These are phyloP conservation scores for Capsella bursapastoris DNA, from an alignment of 345 rosid species.

Conservation along the genomic window DNA sequence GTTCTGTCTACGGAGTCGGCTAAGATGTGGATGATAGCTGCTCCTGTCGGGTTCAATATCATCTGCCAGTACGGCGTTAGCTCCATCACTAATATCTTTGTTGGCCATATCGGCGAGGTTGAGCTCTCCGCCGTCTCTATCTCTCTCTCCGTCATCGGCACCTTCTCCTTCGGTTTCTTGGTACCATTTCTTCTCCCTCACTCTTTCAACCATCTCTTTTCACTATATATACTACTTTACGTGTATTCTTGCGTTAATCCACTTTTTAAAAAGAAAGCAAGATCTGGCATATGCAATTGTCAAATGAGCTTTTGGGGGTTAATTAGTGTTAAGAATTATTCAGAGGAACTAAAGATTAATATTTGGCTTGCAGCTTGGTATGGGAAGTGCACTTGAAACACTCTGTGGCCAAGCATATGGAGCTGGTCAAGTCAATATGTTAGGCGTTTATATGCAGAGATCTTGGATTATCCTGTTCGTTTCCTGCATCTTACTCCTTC, in stretches of 20 bases:
- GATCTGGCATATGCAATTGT: too few species aligned
- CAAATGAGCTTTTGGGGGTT: neutral
- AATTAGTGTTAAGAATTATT: neutral
- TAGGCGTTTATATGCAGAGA: constrained; percentile 83
- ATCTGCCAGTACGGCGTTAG: constrained; percentile 62
- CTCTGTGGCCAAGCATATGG: constrained; percentile 94
- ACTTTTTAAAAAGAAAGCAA: too few species aligned
- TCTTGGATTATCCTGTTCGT: constrained; percentile 68
- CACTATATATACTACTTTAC: too few species aligned
- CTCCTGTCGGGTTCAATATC: constrained; percentile 55
- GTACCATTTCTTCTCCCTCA: constrained; percentile 36
- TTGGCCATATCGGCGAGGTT: constrained; percentile 67
- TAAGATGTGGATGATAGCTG: constrained; percentile 70
- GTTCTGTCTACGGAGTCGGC: constrained; percentile 57
- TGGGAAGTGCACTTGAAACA: constrained; percentile 95
- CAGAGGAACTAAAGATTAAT: neutral
- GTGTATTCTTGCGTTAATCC: too few species aligned
- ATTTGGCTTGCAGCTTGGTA: constrained; percentile 63
- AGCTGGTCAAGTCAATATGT: constrained; percentile 74
- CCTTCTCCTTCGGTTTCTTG: constrained; percentile 82
- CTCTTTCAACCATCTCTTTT: too few species aligned
- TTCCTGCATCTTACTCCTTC: constrained; percentile 54
- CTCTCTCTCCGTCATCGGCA: constrained; percentile 69
- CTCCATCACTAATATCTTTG: constrained; percentile 63
- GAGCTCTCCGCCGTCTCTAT: constrained; percentile 75